Percentiles rank a stretch among this genome's conserved stretches.
Evolutionary conservation across 805 yeast genomes (phyloP).

Genomic region (Candida argentea): DNA sequence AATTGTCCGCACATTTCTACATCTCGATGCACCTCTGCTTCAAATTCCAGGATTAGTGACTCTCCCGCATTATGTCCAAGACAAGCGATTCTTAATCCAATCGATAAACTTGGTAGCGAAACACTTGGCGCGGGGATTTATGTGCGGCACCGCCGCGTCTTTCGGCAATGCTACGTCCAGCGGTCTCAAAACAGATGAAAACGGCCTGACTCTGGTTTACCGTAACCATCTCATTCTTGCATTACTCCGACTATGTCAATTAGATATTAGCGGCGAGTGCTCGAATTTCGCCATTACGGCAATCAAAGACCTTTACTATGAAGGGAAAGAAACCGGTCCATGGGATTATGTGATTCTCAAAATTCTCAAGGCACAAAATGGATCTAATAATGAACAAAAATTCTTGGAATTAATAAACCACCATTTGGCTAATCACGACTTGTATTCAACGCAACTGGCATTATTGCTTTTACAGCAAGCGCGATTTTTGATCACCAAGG

Average conservation of each 20-base stretch:
- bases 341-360: conserved; percentile 17
- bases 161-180: conserved; percentile 23
- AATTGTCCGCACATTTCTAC: conserved; percentile 44
- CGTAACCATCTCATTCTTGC: conserved; percentile 49
- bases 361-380: conserved; percentile 14
- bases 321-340: conserved; percentile 5
- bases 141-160: conserved; percentile 33
- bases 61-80: conserved; percentile 28
- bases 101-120: conserved; percentile 31
- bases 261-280: conserved; percentile 21
- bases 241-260: conserved; percentile 32
- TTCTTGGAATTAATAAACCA: conserved; percentile 15
- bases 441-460: conserved; percentile 40
- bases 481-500: conserved; percentile 46
- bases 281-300: conserved; percentile 24
- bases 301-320: conserved; percentile 12
- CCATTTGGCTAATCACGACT: conserved; percentile 5
- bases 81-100: conserved; percentile 5
- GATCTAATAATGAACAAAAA: conserved; percentile 12
- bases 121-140: conserved; percentile 37
- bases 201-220: conserved; percentile 19
- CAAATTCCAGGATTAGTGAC: conserved; percentile 51
- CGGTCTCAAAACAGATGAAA: conserved; percentile 13
- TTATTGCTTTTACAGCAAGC: conserved; percentile 54
- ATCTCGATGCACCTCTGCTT: conserved; percentile 42